Evolutionary conservation across 2,329 filamentous ascomycete genomes (phyloP), one percentile per base, ranked within the genome.

Genomic region (Fusarium guadeloupense): DNA sequence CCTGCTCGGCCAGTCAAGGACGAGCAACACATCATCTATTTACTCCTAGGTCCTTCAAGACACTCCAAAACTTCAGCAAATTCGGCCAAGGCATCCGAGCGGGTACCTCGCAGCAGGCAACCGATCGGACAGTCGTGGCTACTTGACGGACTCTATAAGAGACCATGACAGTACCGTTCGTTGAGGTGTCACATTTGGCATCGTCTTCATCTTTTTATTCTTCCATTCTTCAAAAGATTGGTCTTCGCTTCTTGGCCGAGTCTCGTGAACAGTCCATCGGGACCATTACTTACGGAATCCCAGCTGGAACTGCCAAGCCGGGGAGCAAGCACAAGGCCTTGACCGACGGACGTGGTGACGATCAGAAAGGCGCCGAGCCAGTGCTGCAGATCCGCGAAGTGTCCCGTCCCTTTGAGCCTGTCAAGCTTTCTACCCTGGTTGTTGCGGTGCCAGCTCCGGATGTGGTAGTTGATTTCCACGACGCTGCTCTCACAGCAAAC

Each of bases 151-250:
- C 43, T 59, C 41, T 70, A 61, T 56, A 64, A 54, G 63, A 57
- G 47, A 65, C 40, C 47, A 72, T 73, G 64, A 78, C 78, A 73
- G 71, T 82, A 61, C 83, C 85, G 42, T 80, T 80, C 62, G 71
- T 87, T 64, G 80, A 85, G 71, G 92, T 96, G 71, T 88, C 87
- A 58, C 88, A 93, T 75, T 85, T 96, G 48, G 86, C 92, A 49
- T 86, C 88, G 30, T 90, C 92, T 4, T 87, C 89, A 43, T 95
- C 92, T 8, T 96, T 96, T 80, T 96, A 92, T 76, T 85, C 93
- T 19, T 85, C 90, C 60, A 83, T 92, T 63, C 83, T 92, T 8
- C 91, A 94, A 67, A 89, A 91, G 4, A 82, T 96, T 19, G 90
- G 90, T 31, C 87, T 96, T 59, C 84, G 84, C 58, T 96, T 88